These are phyloP conservation scores for Debaryomyces udenii DNA, from an alignment of 1,139 yeast genomes.

Conservation along the genomic window DNA sequence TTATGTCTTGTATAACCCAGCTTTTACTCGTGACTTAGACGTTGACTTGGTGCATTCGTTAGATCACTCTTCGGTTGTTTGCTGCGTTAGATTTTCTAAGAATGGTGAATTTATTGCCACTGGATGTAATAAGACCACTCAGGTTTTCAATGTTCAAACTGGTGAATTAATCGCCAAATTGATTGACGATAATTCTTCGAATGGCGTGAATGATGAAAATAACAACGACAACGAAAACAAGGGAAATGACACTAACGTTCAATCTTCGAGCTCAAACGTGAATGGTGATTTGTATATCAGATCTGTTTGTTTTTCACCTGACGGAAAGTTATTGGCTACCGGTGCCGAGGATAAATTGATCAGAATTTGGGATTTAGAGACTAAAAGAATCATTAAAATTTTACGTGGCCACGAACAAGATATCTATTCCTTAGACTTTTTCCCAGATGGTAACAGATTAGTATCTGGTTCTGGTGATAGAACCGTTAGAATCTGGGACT, in stretches of 20 bases:
- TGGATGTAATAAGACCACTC: constrained; percentile 96
- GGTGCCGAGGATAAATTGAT: constrained; percentile 98
- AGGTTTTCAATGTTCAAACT: constrained; percentile 88
- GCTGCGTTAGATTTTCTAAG: constrained; percentile 91
- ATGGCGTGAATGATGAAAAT: constrained; percentile 37
- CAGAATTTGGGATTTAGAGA: constrained; percentile 93
- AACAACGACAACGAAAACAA: constrained; percentile 20
- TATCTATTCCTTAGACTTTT: constrained; percentile 91
- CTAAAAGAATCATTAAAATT: constrained; percentile 83
- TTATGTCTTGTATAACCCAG: constrained; percentile 89
- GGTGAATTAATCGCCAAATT: constrained; percentile 89
- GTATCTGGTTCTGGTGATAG: constrained; percentile 97
- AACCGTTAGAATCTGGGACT: constrained; percentile 96
- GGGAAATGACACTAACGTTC: constrained; percentile 24
- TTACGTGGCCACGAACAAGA: constrained; percentile 97
- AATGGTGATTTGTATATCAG: constrained; percentile 88
- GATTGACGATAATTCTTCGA: constrained; percentile 71
- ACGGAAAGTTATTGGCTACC: constrained; percentile 92
- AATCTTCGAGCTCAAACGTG: constrained; percentile 40
- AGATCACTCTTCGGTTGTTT: constrained; percentile 92
- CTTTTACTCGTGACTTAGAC: constrained; percentile 67
- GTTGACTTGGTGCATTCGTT: constrained; percentile 87
- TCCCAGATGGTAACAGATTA: constrained; percentile 92
- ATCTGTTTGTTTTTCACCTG: constrained; percentile 95
- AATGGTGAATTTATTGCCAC: constrained; percentile 95